Evolutionary conservation across 2,329 filamentous ascomycete species (phyloP), one percentile per base, ranked within the genome.

Genomic region (Ceratocystis smalleyi): DNA sequence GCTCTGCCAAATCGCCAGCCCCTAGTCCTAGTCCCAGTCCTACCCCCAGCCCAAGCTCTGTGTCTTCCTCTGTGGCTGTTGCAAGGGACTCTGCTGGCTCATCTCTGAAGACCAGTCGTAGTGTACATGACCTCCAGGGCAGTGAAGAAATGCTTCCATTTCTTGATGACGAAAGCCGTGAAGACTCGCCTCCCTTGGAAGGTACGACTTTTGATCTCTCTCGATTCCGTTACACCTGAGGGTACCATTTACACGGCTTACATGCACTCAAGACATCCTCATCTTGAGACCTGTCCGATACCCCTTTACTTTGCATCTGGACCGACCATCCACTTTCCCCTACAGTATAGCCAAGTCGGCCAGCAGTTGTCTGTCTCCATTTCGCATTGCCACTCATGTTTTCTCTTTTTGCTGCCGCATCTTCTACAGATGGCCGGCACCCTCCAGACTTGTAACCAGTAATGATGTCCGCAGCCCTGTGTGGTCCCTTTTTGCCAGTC

Each of bases 71-170:
- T 17, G 27, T 22, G 2, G 10, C 22, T 5, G 51, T 6, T 17
- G 27, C 22, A 27, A 55, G 51, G 12, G 27, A 8, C 24, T 17
- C 27, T 7, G 6, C 24, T n/a, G 51, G 51, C 51, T 17, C 40
- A 22, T 19, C 35, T 7, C 47, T 47, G 80, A 81, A 1, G 79
- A 83, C 24, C 24, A 55, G 22, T 27, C 24, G 22, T 55, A 55
- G 24, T 27, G n/a, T 55, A 55, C 51, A 55, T 17, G 27, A 55
- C 51, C 8, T 55, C 1, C 64, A 66, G 47, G 81, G 82, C 15
- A 84, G 81, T 69, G 82, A 84, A 69, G 82, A 84, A 65, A 75
- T 81, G 64, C 77, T 84, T 67, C 71, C 80, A 15, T 77, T 78
- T 30, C 79, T 79, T 70, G 81, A 79, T 67, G 78, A 80, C 66